Percentiles rank a stretch among this genome's conserved stretches.
Conservation (phyloP, 306 rosid genomes). For the Leucaena leucocephala region DNA sequence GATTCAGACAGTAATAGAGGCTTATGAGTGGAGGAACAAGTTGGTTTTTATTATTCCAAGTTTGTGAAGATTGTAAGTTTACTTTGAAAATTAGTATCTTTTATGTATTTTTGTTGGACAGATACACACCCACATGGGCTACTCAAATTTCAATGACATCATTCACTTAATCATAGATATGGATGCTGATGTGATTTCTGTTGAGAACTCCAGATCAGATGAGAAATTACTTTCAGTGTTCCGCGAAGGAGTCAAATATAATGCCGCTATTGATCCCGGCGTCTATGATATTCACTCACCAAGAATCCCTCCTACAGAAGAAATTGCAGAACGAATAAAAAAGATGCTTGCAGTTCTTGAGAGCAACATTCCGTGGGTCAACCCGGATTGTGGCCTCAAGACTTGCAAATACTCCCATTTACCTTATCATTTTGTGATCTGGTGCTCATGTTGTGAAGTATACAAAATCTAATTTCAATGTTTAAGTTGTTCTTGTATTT, state of each 20-base stretch:
- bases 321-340: constrained; percentile 57
- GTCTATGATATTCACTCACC: constrained; percentile 72
- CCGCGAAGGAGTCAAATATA: constrained; percentile 32
- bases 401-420: constrained; percentile 51
- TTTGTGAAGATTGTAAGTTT: neutral
- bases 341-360: constrained; percentile 64
- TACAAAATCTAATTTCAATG: too few relatives aligned
- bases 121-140: constrained; percentile 78
- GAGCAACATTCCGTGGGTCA: constrained; percentile 15
- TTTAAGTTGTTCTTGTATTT: too few relatives aligned
- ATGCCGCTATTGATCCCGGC: constrained; percentile 65
- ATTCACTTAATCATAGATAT: constrained; percentile 69
- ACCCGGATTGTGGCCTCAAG: constrained; percentile 73
- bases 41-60: neutral
- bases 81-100: neutral
- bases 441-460: too few relatives aligned
- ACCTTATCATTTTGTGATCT: too few relatives aligned
- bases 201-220: constrained; percentile 65
- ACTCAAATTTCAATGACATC: constrained; percentile 44
- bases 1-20: too few relatives aligned
- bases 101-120: constrained; percentile 28
- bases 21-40: too few relatives aligned
- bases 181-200: constrained; percentile 69
- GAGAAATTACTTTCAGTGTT: constrained; percentile 23
- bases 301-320: constrained; percentile 58